Evolutionary conservation across 1,284 basidiomycete genomes (phyloP), one percentile per base, ranked within the genome.

Genomic region (Anthracocystis walkeri): DNA sequence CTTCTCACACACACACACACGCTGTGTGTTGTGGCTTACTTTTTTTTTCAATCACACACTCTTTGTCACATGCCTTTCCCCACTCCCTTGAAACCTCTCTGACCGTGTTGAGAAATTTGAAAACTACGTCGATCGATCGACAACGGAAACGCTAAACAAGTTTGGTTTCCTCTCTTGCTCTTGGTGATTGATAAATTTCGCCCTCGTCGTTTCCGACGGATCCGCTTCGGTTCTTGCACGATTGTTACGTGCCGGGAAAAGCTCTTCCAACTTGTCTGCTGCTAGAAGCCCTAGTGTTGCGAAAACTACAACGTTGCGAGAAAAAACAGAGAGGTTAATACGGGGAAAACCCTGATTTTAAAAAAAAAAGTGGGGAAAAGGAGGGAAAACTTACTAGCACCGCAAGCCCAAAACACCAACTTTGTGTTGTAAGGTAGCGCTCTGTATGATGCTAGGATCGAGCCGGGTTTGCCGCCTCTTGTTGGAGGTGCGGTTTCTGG

Each of bases 221-320:
- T 11, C n/a, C n/a, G n/a, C 8, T 5, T 6, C n/a, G 29, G 35
- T 35, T n/a, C 7, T 18, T 18, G 2, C 27, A 33, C 3, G 55
- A 38, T 72, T 53, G 62, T 76, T 76, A 6, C 67, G 53, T 3
- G 67, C 67, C 8, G 73, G 73, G 53, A 67, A 75, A 21, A 67
- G 50, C 25, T 75, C 61, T 38, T 76, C 68, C 8, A 76, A 41
- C 20, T 64, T 65, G 16, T 76, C 74, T 0, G 74, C 68, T n/a
- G 46, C 62, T 16, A 76, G 29, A 4, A 70, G 29, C 4, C 73
- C 67, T 1, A 70, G 10, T 10, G 40, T 45, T 2, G 73, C 73
- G 41, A 75, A 66, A 11, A 45, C 73, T 70, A 31, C 11, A 3
- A 7, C 10, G 4, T 6, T 4, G 12, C 8, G 12, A 33, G 16